A percentile compares a stretch with the other conserved stretches of the same genome.
These are phyloP conservation scores for Torulaspora maleeae DNA, from an alignment of 805 yeast species.

Conservation along the genomic window DNA sequence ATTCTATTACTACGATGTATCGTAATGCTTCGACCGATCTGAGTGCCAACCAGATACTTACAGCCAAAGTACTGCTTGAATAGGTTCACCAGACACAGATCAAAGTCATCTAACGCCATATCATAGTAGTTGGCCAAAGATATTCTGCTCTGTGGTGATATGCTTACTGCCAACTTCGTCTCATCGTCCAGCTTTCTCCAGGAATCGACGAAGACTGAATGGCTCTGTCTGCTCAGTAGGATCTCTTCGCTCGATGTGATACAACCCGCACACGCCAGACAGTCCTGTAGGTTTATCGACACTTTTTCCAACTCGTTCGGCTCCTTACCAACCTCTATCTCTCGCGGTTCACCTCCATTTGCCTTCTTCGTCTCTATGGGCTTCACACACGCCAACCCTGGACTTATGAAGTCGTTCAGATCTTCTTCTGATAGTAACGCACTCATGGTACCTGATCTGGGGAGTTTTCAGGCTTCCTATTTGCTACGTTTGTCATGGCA, in stretches of 20 bases:
- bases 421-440: slow-evolving; percentile 85
- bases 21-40: slow-evolving; percentile 70
- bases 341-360: slow-evolving; percentile 23
- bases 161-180: slow-evolving; percentile 55
- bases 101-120: slow-evolving; percentile 51
- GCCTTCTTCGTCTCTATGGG: slow-evolving; percentile 49
- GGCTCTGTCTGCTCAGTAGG: slow-evolving; percentile 84
- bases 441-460: slow-evolving; percentile 50
- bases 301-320: slow-evolving; percentile 64
- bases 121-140: slow-evolving; percentile 68
- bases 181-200: slow-evolving; percentile 36
- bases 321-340: slow-evolving; percentile 63
- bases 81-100: slow-evolving; percentile 53
- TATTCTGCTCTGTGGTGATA: slow-evolving; percentile 82
- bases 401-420: slow-evolving; percentile 88
- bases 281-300: slow-evolving; percentile 83
- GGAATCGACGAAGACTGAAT: slow-evolving; percentile 66
- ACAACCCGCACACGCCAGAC: slow-evolving; percentile 95
- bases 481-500: not conserved
- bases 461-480: not conserved
- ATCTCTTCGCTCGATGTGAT: slow-evolving; percentile 97
- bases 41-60: slow-evolving; percentile 73
- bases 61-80: slow-evolving; percentile 59
- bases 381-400: slow-evolving; percentile 91
- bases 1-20: slow-evolving; percentile 48